Evolutionary conservation across 2,329 filamentous ascomycete genomes (phyloP), one percentile per base, ranked within the genome.

Genomic region (Apiospora phragmitis): DNA sequence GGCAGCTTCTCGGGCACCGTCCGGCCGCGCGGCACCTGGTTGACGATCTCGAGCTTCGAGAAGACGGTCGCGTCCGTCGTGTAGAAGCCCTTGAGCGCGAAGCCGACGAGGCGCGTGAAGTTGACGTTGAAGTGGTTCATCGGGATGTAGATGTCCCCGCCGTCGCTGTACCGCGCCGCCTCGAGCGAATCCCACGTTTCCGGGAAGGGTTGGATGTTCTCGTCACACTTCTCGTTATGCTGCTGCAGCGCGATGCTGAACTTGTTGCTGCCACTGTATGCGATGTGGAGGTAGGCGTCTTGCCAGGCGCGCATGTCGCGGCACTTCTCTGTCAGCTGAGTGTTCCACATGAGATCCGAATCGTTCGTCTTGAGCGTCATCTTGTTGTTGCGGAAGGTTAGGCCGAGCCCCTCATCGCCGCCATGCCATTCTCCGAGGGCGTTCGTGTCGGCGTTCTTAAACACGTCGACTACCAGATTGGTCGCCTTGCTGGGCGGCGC

Each of bases 171-270:
- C 65, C 90, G 85, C 6, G 84, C 81, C 1, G 90, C 90, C 78
- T 92, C 90, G 26, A 92, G 82, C 0, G 89, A 90, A 77, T 93
- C 91, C 85, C 90, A 91, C 0, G 90, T 92, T 76, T 89, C 89
- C 0, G 91, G 91, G 75, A 86, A 92, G 0, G 91, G 91, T 26
- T 84, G 83, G 35, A 87, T 82, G 29, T 78, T 76, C 3, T 85
- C 80, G 77, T 89, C 84, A 76, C 91, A 93, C n/a, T 84, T 80
- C 24, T 82, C 81, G 75, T 93, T 93, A 80, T 92, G 88, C 80
- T 93, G 90, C 75, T 91, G 90, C 69, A 93, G 78, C 1, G 90
- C 86, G 65, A 93, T 82, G 7, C 86, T 89, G 79, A 92, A 93
- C 29, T 87, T 86, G 73, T 85, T 88, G 75, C 85, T 88, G 11